Evolutionary conservation across 441 rosid genomes (phyloP), one percentile per base, ranked within the genome.

Genomic region (Adansonia rubrostipa): DNA sequence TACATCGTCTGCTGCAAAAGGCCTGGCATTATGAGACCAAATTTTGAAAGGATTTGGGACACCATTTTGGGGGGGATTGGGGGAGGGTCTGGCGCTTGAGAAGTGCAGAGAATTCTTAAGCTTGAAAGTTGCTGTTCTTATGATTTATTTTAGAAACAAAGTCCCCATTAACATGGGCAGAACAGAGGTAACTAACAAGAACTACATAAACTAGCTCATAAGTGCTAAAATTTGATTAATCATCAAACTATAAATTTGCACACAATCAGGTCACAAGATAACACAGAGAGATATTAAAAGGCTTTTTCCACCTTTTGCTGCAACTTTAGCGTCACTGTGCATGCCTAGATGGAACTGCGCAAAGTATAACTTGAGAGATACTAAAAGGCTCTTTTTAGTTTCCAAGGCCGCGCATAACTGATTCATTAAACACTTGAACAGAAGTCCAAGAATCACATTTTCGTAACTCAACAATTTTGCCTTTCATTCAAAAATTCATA

Each of bases 221-320:
- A 42, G 17, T 42, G 24, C 50, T 40, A 65, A 65, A 40, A 14
- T 40, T 42, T 40, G 51, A 42, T 65, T 42, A 66, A 65, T 17
- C 71, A 65, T 17, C 71, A 22, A 36, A 3, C 48, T 65, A 40
- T 40, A 64, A 14, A 3, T 36, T 65, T 33, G 10, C 48, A 65
- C 9, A 44, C 9, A 6, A 13, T 62, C 17, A 62, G 8, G 66
- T 61, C 66, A 11, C 2, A 62, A 28, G 66, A n/a, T 10, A 22
- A 22, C 15, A 33, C 14, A 1, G 3, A 24, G 28, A 24, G 28
- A 24, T 24, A 24, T 24, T 24, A 24, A 87, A 84, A 92, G 89
- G 82, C 87, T 86, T 87, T 85, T 93, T 22, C 91, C 85, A 65
- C 85, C 81, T 92, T 86, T 94, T 70, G 87, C 80, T 56, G 88